Evolutionary conservation across 1,139 yeast species (phyloP).

Genomic region (Sugiyamaella neomexicana): DNA sequence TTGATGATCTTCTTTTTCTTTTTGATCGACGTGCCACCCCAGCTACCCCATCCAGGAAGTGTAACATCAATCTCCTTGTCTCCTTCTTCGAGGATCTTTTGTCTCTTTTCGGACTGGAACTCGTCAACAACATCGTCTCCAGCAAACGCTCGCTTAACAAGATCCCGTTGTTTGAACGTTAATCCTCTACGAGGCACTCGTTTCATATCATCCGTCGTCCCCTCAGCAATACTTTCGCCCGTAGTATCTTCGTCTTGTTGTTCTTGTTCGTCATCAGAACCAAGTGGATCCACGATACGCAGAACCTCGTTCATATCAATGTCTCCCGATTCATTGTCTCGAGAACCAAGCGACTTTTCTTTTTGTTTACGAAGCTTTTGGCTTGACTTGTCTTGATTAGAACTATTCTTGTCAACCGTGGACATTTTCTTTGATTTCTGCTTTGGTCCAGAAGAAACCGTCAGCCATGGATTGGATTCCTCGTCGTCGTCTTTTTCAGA

Average conservation of each 20-base stretch:
- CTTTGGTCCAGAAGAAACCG: slow-evolving; percentile 34
- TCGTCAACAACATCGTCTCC: slow-evolving; percentile 93
- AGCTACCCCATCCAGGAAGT: slow-evolving; percentile 83
- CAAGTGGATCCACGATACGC: slow-evolving; percentile 48
- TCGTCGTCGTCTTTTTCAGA: slow-evolving; percentile 17
- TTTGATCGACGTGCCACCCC: slow-evolving; percentile 47
- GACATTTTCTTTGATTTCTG: slow-evolving; percentile 39
- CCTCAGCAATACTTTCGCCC: slow-evolving; percentile 34
- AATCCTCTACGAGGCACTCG: slow-evolving; percentile 35
- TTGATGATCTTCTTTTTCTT: slow-evolving; percentile 57
- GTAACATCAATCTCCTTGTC: slow-evolving; percentile 84
- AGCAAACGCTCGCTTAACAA: slow-evolving; percentile 90
- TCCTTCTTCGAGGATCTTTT: slow-evolving; percentile 72
- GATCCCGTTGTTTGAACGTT: slow-evolving; percentile 74
- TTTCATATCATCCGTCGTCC: slow-evolving; percentile 38
- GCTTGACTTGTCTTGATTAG: slow-evolving; percentile 48
- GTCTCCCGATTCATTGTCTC: slow-evolving; percentile 40
- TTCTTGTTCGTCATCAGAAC: slow-evolving; percentile 33
- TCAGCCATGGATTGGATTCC: slow-evolving; percentile 69
- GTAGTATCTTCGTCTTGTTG: slow-evolving; percentile 37
- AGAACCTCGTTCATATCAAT: slow-evolving; percentile 52
- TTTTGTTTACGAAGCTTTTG: slow-evolving; percentile 53
- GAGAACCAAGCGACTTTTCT: slow-evolving; percentile 39
- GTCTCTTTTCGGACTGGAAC: slow-evolving; percentile 70
- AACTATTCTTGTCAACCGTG: slow-evolving; percentile 58